Base-by-base conservation (phyloP, 169 alveolate species). In the Cryptosporidium bovis region DNA sequence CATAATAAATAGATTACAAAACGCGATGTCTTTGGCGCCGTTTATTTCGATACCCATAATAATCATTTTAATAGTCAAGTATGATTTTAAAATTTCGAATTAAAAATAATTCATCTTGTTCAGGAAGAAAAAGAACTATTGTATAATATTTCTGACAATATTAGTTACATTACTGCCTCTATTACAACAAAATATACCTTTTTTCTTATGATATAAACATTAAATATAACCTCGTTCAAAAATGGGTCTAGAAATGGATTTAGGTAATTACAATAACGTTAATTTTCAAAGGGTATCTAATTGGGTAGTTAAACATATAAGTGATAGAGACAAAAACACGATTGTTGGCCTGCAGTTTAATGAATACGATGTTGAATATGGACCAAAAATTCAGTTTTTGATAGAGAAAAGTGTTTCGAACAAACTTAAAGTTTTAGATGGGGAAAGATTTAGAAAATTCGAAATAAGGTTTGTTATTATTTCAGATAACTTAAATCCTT, bases 1-100 rank as follows among this genome's bases (percentile, higher is more conserved):
- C 83, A 69, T 40, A 69, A 69, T 69, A 69, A 69, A 69, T 69
- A 69, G 83, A 69, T 69, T 69, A 66, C 31, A 51, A 33, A 18
- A 64, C 44, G 83, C 60, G 67, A 51, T 55, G 83, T 69, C 83
- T 69, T 31, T 5, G 58, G 66, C 66, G 83, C 66, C 29, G 1
- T 20, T n/a, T n/a, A 10, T n/a, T 13, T 13, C 83, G 83, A 34
- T 69, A 69, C 83, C 83, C 20, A 18, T 33, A 13, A 3, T 0
- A 20, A 40, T 40, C 4, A 40, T 40, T 40, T 6, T 3, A n/a
- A 53, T 53, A 5, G 29, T 53, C 20, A 7, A 53, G 29, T 53
- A 13, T 53, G 64, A n/a, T 53, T 53, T 53, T 5, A 5, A 1
- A 13, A 5, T 53, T n/a, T 5, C 12, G 12, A 53, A 53, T 16